These are phyloP conservation scores for Wallacemonas sp. DNA, from an alignment of 208 protist genomes.

Conservation along the genomic window DNA sequence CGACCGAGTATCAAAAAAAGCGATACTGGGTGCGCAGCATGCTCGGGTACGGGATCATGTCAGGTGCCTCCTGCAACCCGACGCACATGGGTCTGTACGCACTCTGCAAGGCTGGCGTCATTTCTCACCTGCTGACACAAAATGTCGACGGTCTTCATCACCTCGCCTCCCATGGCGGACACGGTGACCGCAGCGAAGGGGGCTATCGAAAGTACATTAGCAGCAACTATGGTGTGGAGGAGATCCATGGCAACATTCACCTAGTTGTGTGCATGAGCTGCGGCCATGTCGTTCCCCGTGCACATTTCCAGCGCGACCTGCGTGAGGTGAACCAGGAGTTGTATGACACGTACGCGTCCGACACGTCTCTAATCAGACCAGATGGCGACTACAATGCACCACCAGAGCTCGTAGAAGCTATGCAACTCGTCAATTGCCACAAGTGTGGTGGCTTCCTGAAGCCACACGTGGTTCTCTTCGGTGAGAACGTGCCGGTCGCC, in stretches of 20 bases:
- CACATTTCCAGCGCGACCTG: slow-evolving; percentile 43
- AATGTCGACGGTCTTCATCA: slow-evolving; percentile 88
- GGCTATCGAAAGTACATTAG: slow-evolving; percentile 44
- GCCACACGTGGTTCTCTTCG: slow-evolving; percentile 85
- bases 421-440: slow-evolving; percentile 53
- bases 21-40: slow-evolving; percentile 83
- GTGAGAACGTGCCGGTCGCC: slow-evolving; percentile 55
- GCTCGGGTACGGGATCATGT: slow-evolving; percentile 61
- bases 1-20: slow-evolving; percentile 55
- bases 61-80: slow-evolving; percentile 52
- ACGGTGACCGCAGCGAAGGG: slow-evolving; percentile 21
- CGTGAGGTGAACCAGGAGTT: slow-evolving; percentile 30
- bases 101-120: slow-evolving; percentile 25
- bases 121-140: slow-evolving; percentile 66
- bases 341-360: slow-evolving; percentile 25
- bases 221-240: slow-evolving; percentile 39
- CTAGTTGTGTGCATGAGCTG: slow-evolving; percentile 59
- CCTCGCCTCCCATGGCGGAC: slow-evolving; percentile 54
- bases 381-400: slow-evolving; percentile 72
- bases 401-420: slow-evolving; percentile 28
- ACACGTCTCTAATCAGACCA: slow-evolving; percentile 26
- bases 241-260: slow-evolving; percentile 82
- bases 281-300: slow-evolving; percentile 39
- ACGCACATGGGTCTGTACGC: slow-evolving; percentile 54
- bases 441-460: slow-evolving; percentile 69